Base-by-base conservation (phyloP, 352 stramenopile genomes). In the Phytophthora ohioensis region DNA sequence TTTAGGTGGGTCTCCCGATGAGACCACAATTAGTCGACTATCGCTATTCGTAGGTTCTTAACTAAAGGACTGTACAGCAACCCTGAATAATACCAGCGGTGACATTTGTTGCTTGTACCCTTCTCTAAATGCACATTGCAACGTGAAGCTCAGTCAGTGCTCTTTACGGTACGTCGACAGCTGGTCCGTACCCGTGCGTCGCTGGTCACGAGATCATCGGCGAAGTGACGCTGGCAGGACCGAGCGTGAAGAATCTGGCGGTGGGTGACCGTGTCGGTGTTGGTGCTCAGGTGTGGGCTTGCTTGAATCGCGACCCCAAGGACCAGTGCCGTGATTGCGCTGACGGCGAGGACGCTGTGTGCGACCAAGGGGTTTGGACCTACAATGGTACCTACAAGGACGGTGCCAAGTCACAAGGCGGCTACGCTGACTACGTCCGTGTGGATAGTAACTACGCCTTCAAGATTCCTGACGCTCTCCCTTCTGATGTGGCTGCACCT, bases 241-340 rank as follows among this genome's bases (percentile, higher is more conserved):
- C 63, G 2, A 67, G 79, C 5, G 88, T 96, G 4, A 79, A 60
- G 32, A 78, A 84, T 17, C 85, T 96, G 47, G 71, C 76, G 21
- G 81, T 92, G 8, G 91, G 91, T 11, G 83, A 96, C 67, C 58
- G 71, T 11, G 86, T 91, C 8, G 89, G 53, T 17, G 45, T 69
- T 6, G 52, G 52, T 36, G 62, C 62, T 12, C 52, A 64, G 38
- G 62, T 51, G 12, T 87, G 82, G 67, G 79, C 74, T 5, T 95
- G 90, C 65, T 55, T 77, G 31, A 76, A 82, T 41, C 80, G 88
- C 38, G 70, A 93, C 67, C 67, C 58, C 3, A 88, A 82, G 21
- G 60, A 61, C 8, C 59, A 67, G 13, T 97, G 91, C 71, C 75
- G 84, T 2, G 55, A 82, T 42, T 97, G 91, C 64, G 52, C 79